A percentile compares a stretch with the other conserved stretches of the same genome.
Conservation (phyloP, 192 early-diverging fungal genomes). For the Pilaira anomala region DNA sequence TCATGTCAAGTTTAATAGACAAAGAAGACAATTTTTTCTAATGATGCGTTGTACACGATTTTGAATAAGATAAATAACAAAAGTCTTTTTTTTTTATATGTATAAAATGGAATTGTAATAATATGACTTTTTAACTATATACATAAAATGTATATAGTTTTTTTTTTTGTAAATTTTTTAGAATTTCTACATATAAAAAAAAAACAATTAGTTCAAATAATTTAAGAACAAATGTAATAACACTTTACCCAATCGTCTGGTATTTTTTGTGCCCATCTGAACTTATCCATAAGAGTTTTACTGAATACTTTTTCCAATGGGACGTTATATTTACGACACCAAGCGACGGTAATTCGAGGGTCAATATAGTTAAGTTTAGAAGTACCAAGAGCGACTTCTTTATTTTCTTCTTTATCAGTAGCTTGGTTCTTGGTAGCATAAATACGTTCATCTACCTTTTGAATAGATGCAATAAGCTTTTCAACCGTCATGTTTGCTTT, state of each 20-base stretch:
- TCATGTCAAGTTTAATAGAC: too few species aligned
- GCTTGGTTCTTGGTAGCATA: conserved; percentile 66
- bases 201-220: background rate
- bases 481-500: conserved; percentile 59
- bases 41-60: too few species aligned
- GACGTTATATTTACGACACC: conserved; percentile 87
- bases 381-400: conserved; percentile 91
- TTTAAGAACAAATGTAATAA: conserved; percentile 10
- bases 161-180: too few species aligned
- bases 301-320: conserved; percentile 93
- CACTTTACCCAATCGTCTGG: conserved; percentile 64
- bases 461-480: conserved; percentile 68
- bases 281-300: conserved; percentile 89
- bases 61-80: too few species aligned
- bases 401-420: conserved; percentile 96
- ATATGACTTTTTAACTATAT: too few species aligned
- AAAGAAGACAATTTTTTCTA: too few species aligned
- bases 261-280: conserved; percentile 89
- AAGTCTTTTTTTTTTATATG: too few species aligned
- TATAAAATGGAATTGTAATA: too few species aligned
- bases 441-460: conserved; percentile 70
- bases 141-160: too few species aligned
- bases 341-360: conserved; percentile 90
- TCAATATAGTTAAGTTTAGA: conserved; percentile 99
- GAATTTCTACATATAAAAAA: too few species aligned